Evolutionary conservation across 768 basidiomycete genomes (phyloP).

Genomic region (Phylloporus sp.): DNA sequence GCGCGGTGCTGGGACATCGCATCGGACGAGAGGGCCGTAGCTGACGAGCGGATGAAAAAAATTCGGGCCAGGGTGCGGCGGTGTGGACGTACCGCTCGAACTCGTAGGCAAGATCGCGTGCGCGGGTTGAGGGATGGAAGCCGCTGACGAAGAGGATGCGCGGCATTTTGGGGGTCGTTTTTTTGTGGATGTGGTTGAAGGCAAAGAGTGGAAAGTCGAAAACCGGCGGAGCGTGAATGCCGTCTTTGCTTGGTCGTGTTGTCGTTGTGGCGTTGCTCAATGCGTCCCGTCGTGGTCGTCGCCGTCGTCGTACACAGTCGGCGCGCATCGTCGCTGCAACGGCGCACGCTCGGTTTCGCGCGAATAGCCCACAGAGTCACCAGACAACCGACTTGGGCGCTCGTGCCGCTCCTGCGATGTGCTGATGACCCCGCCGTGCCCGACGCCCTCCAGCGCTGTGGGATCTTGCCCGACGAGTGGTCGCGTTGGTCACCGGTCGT

Average conservation of each 20-base stretch:
- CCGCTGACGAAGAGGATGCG: constrained; percentile 86
- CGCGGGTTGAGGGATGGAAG: constrained; percentile 77
- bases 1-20: constrained; percentile 85
- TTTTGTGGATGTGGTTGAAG: constrained; percentile 23
- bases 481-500: constrained; percentile 37
- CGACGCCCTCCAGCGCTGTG: constrained; percentile 29
- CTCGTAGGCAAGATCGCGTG: constrained; percentile 78
- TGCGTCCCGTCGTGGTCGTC: constrained; percentile 9
- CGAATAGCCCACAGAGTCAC: constrained; percentile 34
- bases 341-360: constrained; percentile 23
- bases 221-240: constrained; percentile 30
- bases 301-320: constrained; percentile 2
- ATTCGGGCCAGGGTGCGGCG: neutral
- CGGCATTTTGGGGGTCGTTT: constrained; percentile 43
- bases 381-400: constrained; percentile 39
- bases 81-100: constrained; percentile 65
- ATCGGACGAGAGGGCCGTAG: constrained; percentile 78
- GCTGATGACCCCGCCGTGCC: constrained; percentile 1
- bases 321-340: constrained; percentile 15
- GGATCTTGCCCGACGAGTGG: constrained; percentile 36
- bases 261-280: constrained; percentile 33
- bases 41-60: constrained; percentile 35
- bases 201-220: constrained; percentile 13
- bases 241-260: constrained; percentile 29
- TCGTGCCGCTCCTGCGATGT: constrained; percentile 33